Evolutionary conservation across 495 filamentous ascomycete species (phyloP).

Genomic region (Neurospora sp.): DNA sequence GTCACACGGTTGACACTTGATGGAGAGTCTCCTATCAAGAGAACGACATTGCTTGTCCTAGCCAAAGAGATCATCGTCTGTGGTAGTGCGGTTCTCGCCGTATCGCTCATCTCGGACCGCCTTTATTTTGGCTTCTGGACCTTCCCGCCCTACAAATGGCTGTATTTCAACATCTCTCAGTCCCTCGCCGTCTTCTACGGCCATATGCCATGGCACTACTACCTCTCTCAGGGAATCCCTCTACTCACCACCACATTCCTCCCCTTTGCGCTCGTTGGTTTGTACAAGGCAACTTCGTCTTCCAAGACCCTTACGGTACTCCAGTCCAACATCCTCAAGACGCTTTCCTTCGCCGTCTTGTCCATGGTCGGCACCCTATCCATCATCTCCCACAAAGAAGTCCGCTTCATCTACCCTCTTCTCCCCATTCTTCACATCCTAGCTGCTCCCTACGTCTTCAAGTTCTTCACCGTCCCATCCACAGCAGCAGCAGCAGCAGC

Average conservation of each 20-base stretch:
- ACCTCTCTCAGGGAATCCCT: slow-evolving; percentile 79
- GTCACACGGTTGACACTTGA: slow-evolving; percentile 30
- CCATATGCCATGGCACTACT: slow-evolving; percentile 86
- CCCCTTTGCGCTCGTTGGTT: slow-evolving; percentile 58
- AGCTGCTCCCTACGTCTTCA: slow-evolving; percentile 52
- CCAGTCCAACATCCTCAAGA: slow-evolving; percentile 36
- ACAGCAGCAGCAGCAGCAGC: slow-evolving; percentile 6
- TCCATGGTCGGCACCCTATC: slow-evolving; percentile 56
- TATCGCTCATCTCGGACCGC: slow-evolving; percentile 62
- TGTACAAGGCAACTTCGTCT: slow-evolving; percentile 41
- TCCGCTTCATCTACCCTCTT: slow-evolving; percentile 92
- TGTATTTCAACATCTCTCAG: slow-evolving; percentile 86
- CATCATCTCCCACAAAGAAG: slow-evolving; percentile 88
- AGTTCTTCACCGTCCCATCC: slow-evolving; percentile 49
- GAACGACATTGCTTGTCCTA: slow-evolving; percentile 41
- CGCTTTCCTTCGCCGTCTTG: slow-evolving; percentile 51
- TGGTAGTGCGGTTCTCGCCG: slow-evolving; percentile 50
- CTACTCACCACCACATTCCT: slow-evolving; percentile 76
- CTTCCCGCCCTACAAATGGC: slow-evolving; percentile 78
- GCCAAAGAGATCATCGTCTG: slow-evolving; percentile 53
- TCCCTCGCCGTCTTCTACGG: slow-evolving; percentile 87
- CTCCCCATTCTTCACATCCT: slow-evolving; percentile 78
- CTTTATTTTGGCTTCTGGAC: slow-evolving; percentile 81
- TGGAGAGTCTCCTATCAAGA: slow-evolving; percentile 30
- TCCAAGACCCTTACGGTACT: slow-evolving; percentile 20